Base-by-base conservation (phyloP, 805 yeast genomes). In the Lipomyces yamadae region DNA sequence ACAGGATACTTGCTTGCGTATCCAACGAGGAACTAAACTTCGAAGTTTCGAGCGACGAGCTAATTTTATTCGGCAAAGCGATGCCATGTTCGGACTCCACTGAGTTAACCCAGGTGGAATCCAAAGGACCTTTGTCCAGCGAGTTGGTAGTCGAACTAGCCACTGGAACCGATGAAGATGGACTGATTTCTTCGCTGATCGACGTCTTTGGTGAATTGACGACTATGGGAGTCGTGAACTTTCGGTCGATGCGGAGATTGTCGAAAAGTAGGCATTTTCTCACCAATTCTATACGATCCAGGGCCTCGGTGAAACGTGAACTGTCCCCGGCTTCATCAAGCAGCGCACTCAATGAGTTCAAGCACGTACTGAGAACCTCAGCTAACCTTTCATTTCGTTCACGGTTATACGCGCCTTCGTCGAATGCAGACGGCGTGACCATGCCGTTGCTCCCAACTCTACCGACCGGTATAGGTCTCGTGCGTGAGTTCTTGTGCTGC, bases 351-450 rank as follows among this genome's bases (percentile, higher is more conserved):
- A 67, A 45, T 3, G 62, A 45, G n/a, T 10, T 48, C 33, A 66
- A 15, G 37, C 56, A 35, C 3, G 70, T 58, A 32, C 34, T n/a
- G 18, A 68, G 54, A 29, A 68, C 52, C 2, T 59, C 60, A 6
- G 71, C 64, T 4, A 68, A 58, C 7, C 48, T 52, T 33, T 68
- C 71, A 42, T 63, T 62, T 18, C 71, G 60, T 35, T 68, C 71
- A 6, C 67, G 63, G 29, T n/a, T 18, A 29, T 58, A 64, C 32
- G 45, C 66, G 10, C 58, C 56, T 10, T 68, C 70, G 35, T 65
- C 69, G 39, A 63, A 56, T 11, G 70, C 60, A 10, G 69, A 24
- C 8, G 30, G 8, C 24, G 53, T 48, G 8, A 24, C 34, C 15
- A 32, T 52, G 7, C 34, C 55, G 4, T 52, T 52, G 7, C 56